phyloP scores from a whole-genome alignment of 2,329 filamentous ascomycete genomes.

The Phaeosphaeriaceae sp. region DNA sequence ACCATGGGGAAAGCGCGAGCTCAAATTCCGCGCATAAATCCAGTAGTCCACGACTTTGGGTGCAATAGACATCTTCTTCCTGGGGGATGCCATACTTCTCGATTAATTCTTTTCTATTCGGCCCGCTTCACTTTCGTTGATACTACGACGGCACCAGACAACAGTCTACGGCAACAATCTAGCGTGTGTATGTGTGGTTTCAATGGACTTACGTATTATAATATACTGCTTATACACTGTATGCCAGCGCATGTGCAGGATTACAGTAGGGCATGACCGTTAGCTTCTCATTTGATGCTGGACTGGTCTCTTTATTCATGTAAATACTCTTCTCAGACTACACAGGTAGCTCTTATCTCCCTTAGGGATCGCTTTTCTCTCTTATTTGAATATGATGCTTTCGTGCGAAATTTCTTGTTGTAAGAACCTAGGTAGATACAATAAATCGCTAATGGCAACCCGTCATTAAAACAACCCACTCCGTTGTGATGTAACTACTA shows the following conservation, averaged over 20 bases:
- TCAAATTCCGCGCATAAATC: neutral
- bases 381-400: no score
- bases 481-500: neutral
- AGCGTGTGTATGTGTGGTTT: neutral
- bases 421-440: neutral
- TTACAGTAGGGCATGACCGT: conserved; percentile 2
- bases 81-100: conserved; percentile 1
- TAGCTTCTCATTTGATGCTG: conserved; percentile 4
- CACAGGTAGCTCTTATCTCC: no score
- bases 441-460: neutral
- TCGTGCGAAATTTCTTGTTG: no score
- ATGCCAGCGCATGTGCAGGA: neutral
- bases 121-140: neutral
- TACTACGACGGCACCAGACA: neutral
- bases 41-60: neutral
- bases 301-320: conserved; percentile 11
- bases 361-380: no score
- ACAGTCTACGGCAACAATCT: neutral
- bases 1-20: neutral
- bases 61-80: conserved; percentile 2
- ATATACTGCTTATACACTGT: neutral
- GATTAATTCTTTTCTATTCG: neutral
- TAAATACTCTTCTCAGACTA: neutral
- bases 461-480: neutral
- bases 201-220: conserved; percentile 7